Conservation (phyloP, 805 yeast species). For the Candida nitratophila region DNA sequence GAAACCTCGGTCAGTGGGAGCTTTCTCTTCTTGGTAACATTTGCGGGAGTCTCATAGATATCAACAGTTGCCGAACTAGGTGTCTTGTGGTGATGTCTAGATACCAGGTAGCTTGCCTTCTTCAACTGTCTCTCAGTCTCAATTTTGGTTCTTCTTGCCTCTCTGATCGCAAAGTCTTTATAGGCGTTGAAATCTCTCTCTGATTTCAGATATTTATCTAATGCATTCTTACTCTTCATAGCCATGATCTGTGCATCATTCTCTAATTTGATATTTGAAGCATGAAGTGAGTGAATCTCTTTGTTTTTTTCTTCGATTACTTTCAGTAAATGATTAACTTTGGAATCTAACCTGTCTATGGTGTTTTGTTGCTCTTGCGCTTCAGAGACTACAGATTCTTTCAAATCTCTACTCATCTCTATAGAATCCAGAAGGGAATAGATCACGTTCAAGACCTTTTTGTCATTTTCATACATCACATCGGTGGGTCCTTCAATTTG, state of each 20-base stretch:
- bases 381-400: slow-evolving; percentile 10
- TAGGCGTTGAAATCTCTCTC: slow-evolving; percentile 13
- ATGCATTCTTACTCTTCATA: slow-evolving; percentile 8
- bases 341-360: slow-evolving; percentile 7
- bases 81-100: slow-evolving; percentile 1
- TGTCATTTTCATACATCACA: slow-evolving; percentile 23
- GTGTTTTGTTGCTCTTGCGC: slow-evolving; percentile 10
- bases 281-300: slow-evolving; percentile 10
- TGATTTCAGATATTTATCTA: slow-evolving; percentile 9
- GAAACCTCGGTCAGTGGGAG: background rate
- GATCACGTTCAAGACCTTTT: slow-evolving; percentile 20
- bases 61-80: too few relatives aligned
- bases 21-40: background rate
- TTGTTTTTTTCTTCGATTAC: slow-evolving; percentile 11
- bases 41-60: background rate
- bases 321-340: slow-evolving; percentile 4
- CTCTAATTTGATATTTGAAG: slow-evolving; percentile 12
- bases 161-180: slow-evolving; percentile 14
- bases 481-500: background rate
- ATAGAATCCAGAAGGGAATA: slow-evolving; percentile 17
- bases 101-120: background rate
- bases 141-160: slow-evolving; percentile 11
- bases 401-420: slow-evolving; percentile 15
- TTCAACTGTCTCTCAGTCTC: slow-evolving; percentile 6
- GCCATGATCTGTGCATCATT: slow-evolving; percentile 7